These are phyloP conservation scores for Cardiospermum halicacabum DNA, from an alignment of 345 rosid genomes.

Conservation along the genomic window DNA sequence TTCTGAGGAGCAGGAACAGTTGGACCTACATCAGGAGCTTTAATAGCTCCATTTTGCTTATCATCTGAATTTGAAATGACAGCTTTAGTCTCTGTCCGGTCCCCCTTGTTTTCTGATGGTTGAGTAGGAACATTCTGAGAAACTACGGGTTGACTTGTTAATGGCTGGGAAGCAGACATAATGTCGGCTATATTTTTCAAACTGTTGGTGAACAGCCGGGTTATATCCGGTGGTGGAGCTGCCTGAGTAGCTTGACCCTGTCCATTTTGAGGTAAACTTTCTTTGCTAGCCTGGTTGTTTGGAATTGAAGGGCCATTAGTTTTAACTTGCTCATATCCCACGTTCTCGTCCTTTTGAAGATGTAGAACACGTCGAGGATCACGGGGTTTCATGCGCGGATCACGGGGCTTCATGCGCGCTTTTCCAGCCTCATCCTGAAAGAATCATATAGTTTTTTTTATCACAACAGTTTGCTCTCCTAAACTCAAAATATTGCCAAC, in stretches of 20 bases:
- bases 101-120: slow-evolving; percentile 35
- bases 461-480: no score
- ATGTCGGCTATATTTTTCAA: slow-evolving; percentile 59
- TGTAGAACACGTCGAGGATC: slow-evolving; percentile 94
- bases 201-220: slow-evolving; percentile 61
- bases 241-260: slow-evolving; percentile 37
- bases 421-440: slow-evolving; percentile 65
- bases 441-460: not conserved
- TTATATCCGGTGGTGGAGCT: slow-evolving; percentile 46
- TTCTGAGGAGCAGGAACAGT: slow-evolving; percentile 44
- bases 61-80: slow-evolving; percentile 27
- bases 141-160: slow-evolving; percentile 28
- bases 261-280: slow-evolving; percentile 27
- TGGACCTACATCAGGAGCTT: slow-evolving; percentile 33
- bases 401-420: slow-evolving; percentile 94
- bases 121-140: slow-evolving; percentile 35
- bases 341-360: slow-evolving; percentile 50
- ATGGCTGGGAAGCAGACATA: slow-evolving; percentile 53
- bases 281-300: slow-evolving; percentile 31
- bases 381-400: slow-evolving; percentile 96
- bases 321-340: slow-evolving; percentile 48
- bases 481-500: no score
- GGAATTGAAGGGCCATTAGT: slow-evolving; percentile 27
- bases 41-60: slow-evolving; percentile 28
- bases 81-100: slow-evolving; percentile 32